Base-by-base conservation (phyloP, 768 basidiomycete genomes). In the Roridomyces roridus region DNA sequence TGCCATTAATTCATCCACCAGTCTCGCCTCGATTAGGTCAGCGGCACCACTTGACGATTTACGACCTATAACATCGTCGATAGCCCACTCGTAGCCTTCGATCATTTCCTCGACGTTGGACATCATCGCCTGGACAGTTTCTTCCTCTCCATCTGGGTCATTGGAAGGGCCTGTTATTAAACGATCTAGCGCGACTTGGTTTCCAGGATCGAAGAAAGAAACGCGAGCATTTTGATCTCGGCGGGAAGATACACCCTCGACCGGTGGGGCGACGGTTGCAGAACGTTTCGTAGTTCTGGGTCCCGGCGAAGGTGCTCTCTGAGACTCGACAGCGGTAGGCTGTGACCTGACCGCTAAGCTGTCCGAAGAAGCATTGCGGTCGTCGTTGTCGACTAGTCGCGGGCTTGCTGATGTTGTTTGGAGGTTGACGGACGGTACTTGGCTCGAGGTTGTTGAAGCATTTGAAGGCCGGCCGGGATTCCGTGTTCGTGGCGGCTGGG, bases 71-170 rank as follows among this genome's bases (percentile, higher is more conserved):
- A 88, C 77, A 68, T 88, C 87, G 51, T 89, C 91, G 58, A 87
- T 89, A 5, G 92, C 88, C 95, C 95, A 98, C 71, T 98, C 97
- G 66, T 97, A 97, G 0, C 97, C 96, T 66, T 99, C 97, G 23
- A 99, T 80, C 94, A 99, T 96, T 70, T 99, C 97, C 69, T 99
- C 97, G 2, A 99, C 94, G 71, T 87, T 97, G 6, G 89, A 78
- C 74, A 99, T 81, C 4, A 92, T 93, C 9, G 88, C 91, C 60
- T 92, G 88, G 11, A 85, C 81, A 52, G 83, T 86, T 64, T 92
- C 91, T 49, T 89, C 89, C 52, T 87, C 88, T 12, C 79, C 84
- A 15, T 83, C 82, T 9, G 74, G 76, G 25, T 85, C 86, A 23
- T 81, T 82, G 10, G 73, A 68, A 23, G 69, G 77, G 54, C 77